Evolutionary conservation across 2,329 filamentous ascomycete species (phyloP).

Genomic region (Fusarium devonianum): DNA sequence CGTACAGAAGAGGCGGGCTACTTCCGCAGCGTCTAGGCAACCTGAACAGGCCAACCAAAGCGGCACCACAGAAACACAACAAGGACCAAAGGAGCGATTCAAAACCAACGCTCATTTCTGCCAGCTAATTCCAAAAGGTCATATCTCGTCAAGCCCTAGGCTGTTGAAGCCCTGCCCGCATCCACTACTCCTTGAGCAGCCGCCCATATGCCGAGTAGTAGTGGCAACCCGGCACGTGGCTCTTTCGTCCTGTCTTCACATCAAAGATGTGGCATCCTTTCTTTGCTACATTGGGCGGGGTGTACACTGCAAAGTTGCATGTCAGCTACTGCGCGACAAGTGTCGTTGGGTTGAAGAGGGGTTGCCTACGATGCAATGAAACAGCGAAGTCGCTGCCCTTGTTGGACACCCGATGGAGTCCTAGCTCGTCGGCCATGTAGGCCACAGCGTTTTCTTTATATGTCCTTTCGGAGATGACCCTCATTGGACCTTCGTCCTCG

Average conservation of each 20-base stretch:
- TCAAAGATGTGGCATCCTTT: conserved; percentile 85
- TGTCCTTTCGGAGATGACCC: conserved; percentile 70
- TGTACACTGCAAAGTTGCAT: conserved; percentile 67
- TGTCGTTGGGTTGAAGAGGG: conserved; percentile 31
- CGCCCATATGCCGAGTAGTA: conserved; percentile 73
- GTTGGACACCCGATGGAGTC: conserved; percentile 84
- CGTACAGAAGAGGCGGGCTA: conserved; percentile 7
- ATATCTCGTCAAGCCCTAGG: conserved; percentile 29
- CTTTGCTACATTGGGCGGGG: conserved; percentile 85
- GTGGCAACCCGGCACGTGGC: conserved; percentile 72
- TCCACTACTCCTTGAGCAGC: conserved; percentile 50
- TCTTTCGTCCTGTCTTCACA: conserved; percentile 75
- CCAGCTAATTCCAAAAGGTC: conserved; percentile 32
- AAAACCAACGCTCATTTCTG: conserved; percentile 5
- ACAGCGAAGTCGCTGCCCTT: conserved; percentile 78
- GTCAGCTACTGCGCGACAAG: conserved; percentile 46
- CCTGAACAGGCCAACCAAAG: conserved; percentile 5
- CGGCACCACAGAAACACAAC: conserved; percentile 11
- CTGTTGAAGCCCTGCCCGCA: conserved; percentile 6
- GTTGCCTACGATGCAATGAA: conserved; percentile 75
- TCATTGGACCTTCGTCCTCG: conserved; percentile 62
- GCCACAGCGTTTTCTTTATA: conserved; percentile 78
- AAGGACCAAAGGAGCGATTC: conserved; percentile 9
- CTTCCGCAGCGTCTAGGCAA: conserved; percentile 6
- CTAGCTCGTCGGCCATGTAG: conserved; percentile 91